Conservation (phyloP, 176 grass and related monocot species). For the Stipa capillata region DNA sequence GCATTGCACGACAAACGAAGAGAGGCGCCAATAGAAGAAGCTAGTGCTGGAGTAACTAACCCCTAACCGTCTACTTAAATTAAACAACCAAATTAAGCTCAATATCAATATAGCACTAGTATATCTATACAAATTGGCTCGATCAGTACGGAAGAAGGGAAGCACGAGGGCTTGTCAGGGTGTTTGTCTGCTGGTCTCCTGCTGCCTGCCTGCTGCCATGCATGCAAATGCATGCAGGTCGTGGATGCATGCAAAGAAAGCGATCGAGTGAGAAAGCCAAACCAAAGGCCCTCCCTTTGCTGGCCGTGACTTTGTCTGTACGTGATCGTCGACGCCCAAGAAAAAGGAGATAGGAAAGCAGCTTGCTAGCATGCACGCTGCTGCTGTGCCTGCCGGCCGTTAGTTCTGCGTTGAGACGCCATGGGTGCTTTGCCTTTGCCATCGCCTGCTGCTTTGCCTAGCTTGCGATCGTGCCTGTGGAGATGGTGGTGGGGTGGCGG, state of each 20-base stretch:
- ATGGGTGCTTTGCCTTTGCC: slow-evolving; percentile 8
- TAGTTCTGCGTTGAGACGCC: neutral
- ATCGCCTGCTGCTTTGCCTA: neutral
- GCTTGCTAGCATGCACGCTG: slow-evolving; percentile 12
- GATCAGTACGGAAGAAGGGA: neutral
- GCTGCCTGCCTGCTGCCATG: slow-evolving; percentile 1
- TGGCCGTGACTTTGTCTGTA: neutral
- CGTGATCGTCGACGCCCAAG: slow-evolving; percentile 2
- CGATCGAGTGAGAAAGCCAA: neutral
- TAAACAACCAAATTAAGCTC: no score
- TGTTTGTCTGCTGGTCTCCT: slow-evolving; percentile 26
- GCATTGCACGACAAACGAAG: no score
- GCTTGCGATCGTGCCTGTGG: neutral
- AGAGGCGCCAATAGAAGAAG: no score
- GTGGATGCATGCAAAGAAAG: slow-evolving; percentile 32
- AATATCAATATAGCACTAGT: no score
- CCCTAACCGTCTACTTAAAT: no score
- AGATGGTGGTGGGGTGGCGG: neutral
- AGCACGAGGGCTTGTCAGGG: slow-evolving; percentile 32
- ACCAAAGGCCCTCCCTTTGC: slow-evolving; percentile 4
- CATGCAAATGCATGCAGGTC: neutral
- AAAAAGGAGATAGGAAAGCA: neutral
- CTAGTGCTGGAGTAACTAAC: no score
- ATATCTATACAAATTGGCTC: neutral
- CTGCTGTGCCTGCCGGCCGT: slow-evolving; percentile 11